Conservation (phyloP, 495 filamentous ascomycete species). For the Penicillium samsonianum region DNA sequence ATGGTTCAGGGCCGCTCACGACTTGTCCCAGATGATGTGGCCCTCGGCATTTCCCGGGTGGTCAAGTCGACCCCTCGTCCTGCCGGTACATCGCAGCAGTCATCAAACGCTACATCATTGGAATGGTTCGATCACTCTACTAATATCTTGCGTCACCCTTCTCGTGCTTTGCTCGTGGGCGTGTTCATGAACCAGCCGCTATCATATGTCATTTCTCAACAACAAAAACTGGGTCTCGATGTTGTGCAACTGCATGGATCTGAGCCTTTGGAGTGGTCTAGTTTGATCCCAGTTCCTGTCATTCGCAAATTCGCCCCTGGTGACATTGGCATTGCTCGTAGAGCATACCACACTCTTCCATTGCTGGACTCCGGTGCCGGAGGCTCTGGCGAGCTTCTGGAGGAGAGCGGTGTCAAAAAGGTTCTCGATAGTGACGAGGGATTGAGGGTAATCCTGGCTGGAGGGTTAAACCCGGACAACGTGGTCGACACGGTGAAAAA, state of each 20-base stretch:
- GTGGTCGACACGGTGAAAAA: constrained; percentile 61
- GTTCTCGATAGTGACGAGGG: constrained; percentile 62
- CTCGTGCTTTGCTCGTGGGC: constrained; percentile 79
- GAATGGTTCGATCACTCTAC: constrained; percentile 65
- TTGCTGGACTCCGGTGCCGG: constrained; percentile 85
- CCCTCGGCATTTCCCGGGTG: constrained; percentile 74
- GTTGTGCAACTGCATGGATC: constrained; percentile 88
- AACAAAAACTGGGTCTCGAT: constrained; percentile 77
- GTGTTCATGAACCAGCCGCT: constrained; percentile 93
- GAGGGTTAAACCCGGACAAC: constrained; percentile 77
- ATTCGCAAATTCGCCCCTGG: constrained; percentile 77
- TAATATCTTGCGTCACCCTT: constrained; percentile 52
- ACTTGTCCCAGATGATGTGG: constrained; percentile 72
- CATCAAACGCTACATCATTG: constrained; percentile 39
- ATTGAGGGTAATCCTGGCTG: constrained; percentile 75
- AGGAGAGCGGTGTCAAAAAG: constrained; percentile 62
- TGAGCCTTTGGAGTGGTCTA: constrained; percentile 91
- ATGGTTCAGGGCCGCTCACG: constrained; percentile 79
- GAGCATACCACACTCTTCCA: constrained; percentile 81
- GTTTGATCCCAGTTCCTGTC: constrained; percentile 83
- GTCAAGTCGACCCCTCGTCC: constrained; percentile 62
- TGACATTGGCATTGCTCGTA: constrained; percentile 65
- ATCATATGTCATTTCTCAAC: constrained; percentile 72
- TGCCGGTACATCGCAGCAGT: constrained; percentile 26
- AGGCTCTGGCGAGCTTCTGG: constrained; percentile 74